phyloP scores from a whole-genome alignment of 441 rosid genomes.

The Populus hybrid region DNA sequence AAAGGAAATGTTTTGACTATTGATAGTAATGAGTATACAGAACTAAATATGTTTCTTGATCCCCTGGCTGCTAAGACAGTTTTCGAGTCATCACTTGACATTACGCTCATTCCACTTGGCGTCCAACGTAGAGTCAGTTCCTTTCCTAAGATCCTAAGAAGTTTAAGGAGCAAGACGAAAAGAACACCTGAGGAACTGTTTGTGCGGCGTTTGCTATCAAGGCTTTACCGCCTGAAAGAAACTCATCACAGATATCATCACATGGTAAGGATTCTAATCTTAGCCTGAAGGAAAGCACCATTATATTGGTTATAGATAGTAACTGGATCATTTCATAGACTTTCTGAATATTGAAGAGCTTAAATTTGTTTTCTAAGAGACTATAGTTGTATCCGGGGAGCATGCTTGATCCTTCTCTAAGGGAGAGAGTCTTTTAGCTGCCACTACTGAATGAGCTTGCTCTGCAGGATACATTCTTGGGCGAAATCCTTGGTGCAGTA shows the following conservation, averaged over 20 bases:
- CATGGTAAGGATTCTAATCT: constrained; percentile 34
- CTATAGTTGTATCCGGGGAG: neutral
- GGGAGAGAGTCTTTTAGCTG: neutral
- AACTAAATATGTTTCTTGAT: constrained; percentile 83
- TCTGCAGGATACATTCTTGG: constrained; percentile 71
- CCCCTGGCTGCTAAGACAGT: constrained; percentile 76
- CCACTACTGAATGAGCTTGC: constrained; percentile 3
- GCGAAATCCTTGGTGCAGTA: constrained; percentile 81
- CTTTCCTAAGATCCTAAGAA: constrained; percentile 34
- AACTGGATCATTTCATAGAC: neutral
- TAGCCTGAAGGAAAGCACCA: neutral
- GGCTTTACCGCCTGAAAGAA: constrained; percentile 44
- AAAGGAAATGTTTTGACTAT: constrained; percentile 55
- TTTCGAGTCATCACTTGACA: constrained; percentile 51
- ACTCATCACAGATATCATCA: constrained; percentile 58
- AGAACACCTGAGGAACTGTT: constrained; percentile 61
- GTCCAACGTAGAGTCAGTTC: constrained; percentile 50
- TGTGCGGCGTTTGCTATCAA: constrained; percentile 45
- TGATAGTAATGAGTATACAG: constrained; percentile 54
- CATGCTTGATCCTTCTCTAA: neutral
- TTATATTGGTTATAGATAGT: neutral
- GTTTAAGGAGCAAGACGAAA: constrained; percentile 16
- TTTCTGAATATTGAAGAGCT: neutral
- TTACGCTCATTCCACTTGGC: constrained; percentile 70
- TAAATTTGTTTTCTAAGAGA: neutral